Evolutionary conservation across 2,329 filamentous ascomycete species (phyloP).

Genomic region (Aspergillus transmontanensis): DNA sequence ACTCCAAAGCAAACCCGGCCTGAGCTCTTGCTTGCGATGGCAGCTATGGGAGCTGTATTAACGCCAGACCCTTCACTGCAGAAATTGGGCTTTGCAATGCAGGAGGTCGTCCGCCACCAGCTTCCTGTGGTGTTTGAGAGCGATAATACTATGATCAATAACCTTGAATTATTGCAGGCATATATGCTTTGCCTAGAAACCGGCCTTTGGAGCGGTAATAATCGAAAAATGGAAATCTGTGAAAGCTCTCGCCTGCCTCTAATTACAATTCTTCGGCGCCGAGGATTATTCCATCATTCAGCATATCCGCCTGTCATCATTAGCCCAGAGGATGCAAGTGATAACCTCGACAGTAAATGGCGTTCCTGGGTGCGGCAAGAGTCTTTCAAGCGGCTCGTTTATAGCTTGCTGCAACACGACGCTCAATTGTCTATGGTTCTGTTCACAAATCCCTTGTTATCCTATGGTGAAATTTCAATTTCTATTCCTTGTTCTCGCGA

Average conservation of each 20-base stretch:
- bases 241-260: conserved; percentile 42
- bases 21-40: conserved; percentile 38
- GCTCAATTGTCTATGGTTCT: neutral
- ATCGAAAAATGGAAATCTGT: conserved; percentile 44
- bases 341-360: neutral
- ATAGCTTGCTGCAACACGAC: neutral
- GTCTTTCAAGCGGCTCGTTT: neutral
- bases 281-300: conserved; percentile 33
- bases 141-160: conserved; percentile 35
- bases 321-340: neutral
- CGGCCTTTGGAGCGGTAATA: conserved; percentile 42
- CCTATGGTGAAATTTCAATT: neutral
- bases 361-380: neutral
- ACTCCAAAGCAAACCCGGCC: conserved; percentile 32
- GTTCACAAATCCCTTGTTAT: neutral
- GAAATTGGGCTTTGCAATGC: conserved; percentile 43
- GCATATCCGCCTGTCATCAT: conserved; percentile 10
- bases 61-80: conserved; percentile 35
- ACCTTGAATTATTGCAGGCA: conserved; percentile 37
- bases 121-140: conserved; percentile 33
- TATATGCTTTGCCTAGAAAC: conserved; percentile 40
- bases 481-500: neutral
- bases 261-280: conserved; percentile 41
- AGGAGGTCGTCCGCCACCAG: conserved; percentile 35
- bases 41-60: conserved; percentile 37